Percentiles rank a stretch among this genome's conserved stretches.
Conservation (phyloP, 2,329 filamentous ascomycete genomes). For the Diatrype stigma region DNA sequence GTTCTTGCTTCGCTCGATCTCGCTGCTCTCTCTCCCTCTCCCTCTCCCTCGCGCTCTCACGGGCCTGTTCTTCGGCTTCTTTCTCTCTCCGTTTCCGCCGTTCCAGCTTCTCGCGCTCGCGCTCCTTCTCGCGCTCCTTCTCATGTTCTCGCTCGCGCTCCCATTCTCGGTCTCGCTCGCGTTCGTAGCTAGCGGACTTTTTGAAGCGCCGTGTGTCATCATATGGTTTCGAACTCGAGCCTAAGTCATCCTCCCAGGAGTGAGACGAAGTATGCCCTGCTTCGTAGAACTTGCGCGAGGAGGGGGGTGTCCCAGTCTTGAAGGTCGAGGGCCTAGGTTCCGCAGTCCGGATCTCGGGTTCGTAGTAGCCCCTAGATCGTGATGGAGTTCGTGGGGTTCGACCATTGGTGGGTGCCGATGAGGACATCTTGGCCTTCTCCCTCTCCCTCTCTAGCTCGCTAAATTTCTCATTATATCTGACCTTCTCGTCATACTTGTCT, state of each 20-base stretch:
- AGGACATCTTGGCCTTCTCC: conserved; percentile 39
- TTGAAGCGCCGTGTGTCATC: conserved; percentile 40
- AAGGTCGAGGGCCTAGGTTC: conserved; percentile 43
- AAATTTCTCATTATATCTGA: conserved; percentile 58
- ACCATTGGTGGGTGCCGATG: conserved; percentile 35
- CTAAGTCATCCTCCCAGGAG: conserved; percentile 47
- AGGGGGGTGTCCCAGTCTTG: conserved; percentile 31
- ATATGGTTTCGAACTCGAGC: conserved; percentile 32
- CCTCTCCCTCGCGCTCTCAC: conserved; percentile 26
- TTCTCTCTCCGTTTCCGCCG: conserved; percentile 32
- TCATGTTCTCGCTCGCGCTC: conserved; percentile 2
- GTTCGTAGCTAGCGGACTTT: conserved; percentile 42
- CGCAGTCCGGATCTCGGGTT: conserved; percentile 46
- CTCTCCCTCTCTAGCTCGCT: conserved; percentile 46
- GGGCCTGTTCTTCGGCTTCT: conserved; percentile 15
- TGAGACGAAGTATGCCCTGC: conserved; percentile 28
- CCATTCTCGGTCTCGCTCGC: conserved; percentile 12
- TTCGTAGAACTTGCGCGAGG: conserved; percentile 31
- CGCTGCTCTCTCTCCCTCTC: conserved; percentile 32
- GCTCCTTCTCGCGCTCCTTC: conserved; percentile 21
- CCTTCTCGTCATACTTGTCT: conserved; percentile 72
- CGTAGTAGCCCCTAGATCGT: conserved; percentile 26
- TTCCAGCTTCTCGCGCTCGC: conserved; percentile 36
- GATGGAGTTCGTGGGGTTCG: conserved; percentile 1
- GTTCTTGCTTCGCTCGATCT: conserved; percentile 9